Percentiles rank a stretch among this genome's conserved stretches.
Evolutionary conservation across 139 green algal species (phyloP).

Genomic region (Chlorella sp.): DNA sequence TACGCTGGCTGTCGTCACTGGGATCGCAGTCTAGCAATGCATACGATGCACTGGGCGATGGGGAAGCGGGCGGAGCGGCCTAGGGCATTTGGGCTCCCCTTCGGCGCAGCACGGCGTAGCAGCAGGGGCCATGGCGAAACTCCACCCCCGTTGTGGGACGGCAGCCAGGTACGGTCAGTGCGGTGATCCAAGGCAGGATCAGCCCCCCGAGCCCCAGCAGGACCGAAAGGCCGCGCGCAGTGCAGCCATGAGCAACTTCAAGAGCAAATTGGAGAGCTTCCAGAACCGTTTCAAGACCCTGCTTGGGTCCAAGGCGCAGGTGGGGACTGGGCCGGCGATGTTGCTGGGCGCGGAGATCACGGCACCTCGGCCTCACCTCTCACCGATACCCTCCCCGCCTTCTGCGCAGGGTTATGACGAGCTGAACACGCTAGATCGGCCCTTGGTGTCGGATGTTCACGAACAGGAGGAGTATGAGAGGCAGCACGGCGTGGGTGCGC

Average conservation of each 20-base stretch:
- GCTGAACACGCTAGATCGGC: constrained; percentile 46
- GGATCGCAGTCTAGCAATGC: background rate
- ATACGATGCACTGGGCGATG: background rate
- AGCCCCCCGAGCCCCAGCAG: background rate
- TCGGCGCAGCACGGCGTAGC: no score
- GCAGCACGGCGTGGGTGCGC: constrained; percentile 6
- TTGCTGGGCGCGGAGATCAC: background rate
- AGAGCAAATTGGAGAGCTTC: constrained; percentile 34
- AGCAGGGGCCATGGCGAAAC: no score
- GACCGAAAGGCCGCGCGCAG: no score
- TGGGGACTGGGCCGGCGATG: background rate
- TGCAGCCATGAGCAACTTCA: constrained; percentile 13
- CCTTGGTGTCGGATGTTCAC: constrained; percentile 33
- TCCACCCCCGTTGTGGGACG: no score
- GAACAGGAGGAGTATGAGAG: constrained; percentile 45
- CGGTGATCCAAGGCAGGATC: no score
- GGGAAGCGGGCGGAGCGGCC: background rate
- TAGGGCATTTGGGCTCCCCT: background rate
- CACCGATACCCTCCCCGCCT: background rate
- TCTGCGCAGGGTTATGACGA: constrained; percentile 51
- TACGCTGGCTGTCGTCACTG: background rate
- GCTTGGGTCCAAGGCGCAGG: constrained; percentile 34
- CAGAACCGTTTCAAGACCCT: constrained; percentile 41
- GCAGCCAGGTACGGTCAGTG: no score
- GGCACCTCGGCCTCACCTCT: background rate